Conservation (phyloP, 768 basidiomycete species). For the Butyriboletus loyo region DNA sequence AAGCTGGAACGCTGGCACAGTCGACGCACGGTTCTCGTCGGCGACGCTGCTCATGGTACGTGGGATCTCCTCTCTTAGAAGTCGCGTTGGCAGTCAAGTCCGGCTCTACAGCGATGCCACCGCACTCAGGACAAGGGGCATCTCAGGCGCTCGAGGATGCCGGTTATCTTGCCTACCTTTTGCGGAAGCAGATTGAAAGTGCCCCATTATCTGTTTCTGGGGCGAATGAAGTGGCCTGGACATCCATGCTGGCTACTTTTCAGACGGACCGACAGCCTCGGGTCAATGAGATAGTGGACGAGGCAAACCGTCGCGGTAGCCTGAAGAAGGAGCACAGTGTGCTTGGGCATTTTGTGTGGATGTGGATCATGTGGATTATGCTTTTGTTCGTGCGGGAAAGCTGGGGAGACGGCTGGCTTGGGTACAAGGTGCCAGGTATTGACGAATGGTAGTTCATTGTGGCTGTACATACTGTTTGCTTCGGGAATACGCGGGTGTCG, state of each 20-base stretch:
- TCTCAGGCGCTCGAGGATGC: constrained; percentile 32
- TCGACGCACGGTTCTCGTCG: constrained; percentile 26
- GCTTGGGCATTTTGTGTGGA: constrained; percentile 19
- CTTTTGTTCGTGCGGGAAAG: constrained; percentile 23
- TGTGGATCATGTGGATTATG: constrained; percentile 25
- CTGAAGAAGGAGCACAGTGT: constrained; percentile 20
- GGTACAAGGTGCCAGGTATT: constrained; percentile 30
- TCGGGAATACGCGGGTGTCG: constrained; percentile 37
- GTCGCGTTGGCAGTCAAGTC: background rate
- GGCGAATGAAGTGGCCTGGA: constrained; percentile 7
- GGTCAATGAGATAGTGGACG: constrained; percentile 26
- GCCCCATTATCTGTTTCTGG: background rate
- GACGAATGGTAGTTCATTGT: constrained; percentile 22
- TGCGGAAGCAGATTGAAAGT: constrained; percentile 13
- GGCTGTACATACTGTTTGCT: constrained; percentile 34
- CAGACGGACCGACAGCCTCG: constrained; percentile 24
- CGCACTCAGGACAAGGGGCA: constrained; percentile 32
- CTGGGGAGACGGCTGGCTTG: constrained; percentile 30
- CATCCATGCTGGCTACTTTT: constrained; percentile 19
- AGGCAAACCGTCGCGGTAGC: constrained; percentile 25
- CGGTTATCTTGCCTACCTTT: constrained; percentile 28
- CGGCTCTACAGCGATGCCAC: constrained; percentile 26
- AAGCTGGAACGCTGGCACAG: constrained; percentile 27
- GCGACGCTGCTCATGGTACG: constrained; percentile 33
- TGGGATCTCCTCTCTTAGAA: background rate